These are phyloP conservation scores for Penicillium cosmopolitanum DNA, from an alignment of 495 filamentous ascomycete genomes.

Conservation along the genomic window DNA sequence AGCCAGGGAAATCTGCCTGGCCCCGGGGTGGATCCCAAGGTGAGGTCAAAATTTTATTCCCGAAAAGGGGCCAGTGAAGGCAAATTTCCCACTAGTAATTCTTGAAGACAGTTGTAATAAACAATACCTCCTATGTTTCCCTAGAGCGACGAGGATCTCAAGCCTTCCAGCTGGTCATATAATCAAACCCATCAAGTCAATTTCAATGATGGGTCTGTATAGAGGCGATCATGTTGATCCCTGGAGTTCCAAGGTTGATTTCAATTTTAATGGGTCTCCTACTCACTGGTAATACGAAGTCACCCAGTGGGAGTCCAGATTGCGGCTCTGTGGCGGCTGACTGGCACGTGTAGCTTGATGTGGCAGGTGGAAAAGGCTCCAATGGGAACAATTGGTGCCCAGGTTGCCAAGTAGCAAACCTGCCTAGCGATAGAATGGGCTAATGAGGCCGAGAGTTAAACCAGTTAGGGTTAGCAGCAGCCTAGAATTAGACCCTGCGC, in stretches of 20 bases:
- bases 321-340: background rate
- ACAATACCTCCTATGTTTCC: too few relatives aligned
- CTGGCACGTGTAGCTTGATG: background rate
- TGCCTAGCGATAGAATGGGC: too few relatives aligned
- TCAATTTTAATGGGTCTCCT: background rate
- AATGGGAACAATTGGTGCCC: too few relatives aligned
- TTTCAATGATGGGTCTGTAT: background rate
- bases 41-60: background rate
- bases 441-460: background rate
- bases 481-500: too few relatives aligned
- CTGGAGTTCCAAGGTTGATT: background rate
- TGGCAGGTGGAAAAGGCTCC: background rate
- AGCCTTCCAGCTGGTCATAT: too few relatives aligned
- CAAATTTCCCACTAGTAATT: background rate
- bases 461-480: background rate
- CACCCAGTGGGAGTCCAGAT: background rate
- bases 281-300: too few relatives aligned
- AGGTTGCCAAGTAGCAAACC: too few relatives aligned
- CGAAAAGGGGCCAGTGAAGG: background rate
- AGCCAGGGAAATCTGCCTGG: background rate
- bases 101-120: background rate
- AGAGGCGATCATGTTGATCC: constrained; percentile 1
- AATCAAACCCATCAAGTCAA: too few relatives aligned
- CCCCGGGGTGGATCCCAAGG: background rate
- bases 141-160: too few relatives aligned